phyloP scores from a whole-genome alignment of 768 basidiomycete species.

The Leucocoprinus sp. region DNA sequence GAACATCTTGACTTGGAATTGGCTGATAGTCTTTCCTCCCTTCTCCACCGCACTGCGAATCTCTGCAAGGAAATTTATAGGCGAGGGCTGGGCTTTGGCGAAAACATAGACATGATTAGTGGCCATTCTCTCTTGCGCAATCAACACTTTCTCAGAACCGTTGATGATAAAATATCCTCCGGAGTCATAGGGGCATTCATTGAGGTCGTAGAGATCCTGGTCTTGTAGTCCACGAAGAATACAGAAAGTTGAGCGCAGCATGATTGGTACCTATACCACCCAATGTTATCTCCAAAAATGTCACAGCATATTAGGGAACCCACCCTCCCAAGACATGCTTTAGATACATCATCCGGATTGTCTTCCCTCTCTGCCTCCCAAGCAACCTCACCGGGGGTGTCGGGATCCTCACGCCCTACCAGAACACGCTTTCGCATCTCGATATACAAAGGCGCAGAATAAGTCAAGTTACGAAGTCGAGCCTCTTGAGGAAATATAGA shows the following conservation, averaged over 20 bases:
- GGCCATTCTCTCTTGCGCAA: constrained; percentile 99
- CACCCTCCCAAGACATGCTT: constrained; percentile 95
- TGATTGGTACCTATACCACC: constrained; percentile 81
- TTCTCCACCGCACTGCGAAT: constrained; percentile 97
- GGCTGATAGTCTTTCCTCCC: constrained; percentile 95
- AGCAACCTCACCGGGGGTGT: constrained; percentile 72
- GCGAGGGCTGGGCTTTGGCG: constrained; percentile 94
- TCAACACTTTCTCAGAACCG: constrained; percentile 98
- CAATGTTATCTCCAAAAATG: constrained; percentile 9
- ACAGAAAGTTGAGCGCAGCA: constrained; percentile 94
- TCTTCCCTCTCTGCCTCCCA: constrained; percentile 74
- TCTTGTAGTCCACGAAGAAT: constrained; percentile 76
- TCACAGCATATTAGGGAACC: constrained; percentile 15
- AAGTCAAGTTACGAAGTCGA: constrained; percentile 88
- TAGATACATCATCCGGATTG: constrained; percentile 54
- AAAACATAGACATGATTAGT: constrained; percentile 99
- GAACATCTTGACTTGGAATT: constrained; percentile 97
- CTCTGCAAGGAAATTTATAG: constrained; percentile 92
- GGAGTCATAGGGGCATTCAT: constrained; percentile 97
- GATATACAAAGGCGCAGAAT: constrained; percentile 91
- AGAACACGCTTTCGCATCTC: constrained; percentile 88
- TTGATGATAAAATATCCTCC: constrained; percentile 99
- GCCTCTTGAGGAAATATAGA: constrained; percentile 98
- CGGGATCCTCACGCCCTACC: constrained; percentile 72
- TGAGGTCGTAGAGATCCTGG: constrained; percentile 79